Conservation (phyloP, 768 basidiomycete species). For the Trametes villosa region DNA sequence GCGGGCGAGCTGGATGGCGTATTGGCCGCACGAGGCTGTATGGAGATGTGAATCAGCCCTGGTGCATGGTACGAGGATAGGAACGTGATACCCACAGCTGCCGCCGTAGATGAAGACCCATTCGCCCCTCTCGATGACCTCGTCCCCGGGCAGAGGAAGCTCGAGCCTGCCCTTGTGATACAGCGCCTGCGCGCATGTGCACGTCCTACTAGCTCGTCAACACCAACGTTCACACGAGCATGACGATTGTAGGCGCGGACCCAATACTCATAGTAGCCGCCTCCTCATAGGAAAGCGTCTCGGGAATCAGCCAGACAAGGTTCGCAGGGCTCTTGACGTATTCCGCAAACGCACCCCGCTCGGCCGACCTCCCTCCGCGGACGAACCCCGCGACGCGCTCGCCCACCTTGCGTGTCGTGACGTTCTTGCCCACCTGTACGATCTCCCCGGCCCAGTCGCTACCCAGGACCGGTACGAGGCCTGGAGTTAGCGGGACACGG, state of each 20-base stretch:
- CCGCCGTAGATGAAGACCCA: slow-evolving; percentile 34
- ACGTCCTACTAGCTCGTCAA: slow-evolving; percentile 16
- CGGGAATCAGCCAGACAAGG: slow-evolving; percentile 28
- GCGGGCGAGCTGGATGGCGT: slow-evolving; percentile 35
- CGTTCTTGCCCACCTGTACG: slow-evolving; percentile 20
- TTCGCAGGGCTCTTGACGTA: slow-evolving; percentile 31
- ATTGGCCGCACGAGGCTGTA: slow-evolving; percentile 39
- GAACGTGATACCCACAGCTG: slow-evolving; percentile 23
- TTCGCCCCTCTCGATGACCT: slow-evolving; percentile 17
- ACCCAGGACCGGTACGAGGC: slow-evolving; percentile 4
- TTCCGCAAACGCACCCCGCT: slow-evolving; percentile 35
- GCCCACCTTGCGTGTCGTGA: slow-evolving; percentile 27
- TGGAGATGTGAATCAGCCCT: too few species aligned
- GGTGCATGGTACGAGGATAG: too few species aligned
- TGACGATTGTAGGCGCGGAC: neutral
- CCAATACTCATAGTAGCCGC: slow-evolving; percentile 23
- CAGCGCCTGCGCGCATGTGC: slow-evolving; percentile 31
- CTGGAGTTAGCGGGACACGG: neutral
- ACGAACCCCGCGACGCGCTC: slow-evolving; percentile 34
- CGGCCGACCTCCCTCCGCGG: slow-evolving; percentile 29
- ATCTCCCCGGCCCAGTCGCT: slow-evolving; percentile 18
- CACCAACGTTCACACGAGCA: neutral
- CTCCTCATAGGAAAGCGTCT: slow-evolving; percentile 26
- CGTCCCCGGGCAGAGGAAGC: slow-evolving; percentile 25
- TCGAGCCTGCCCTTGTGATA: slow-evolving; percentile 29